Conservation (phyloP, 2,329 filamentous ascomycete genomes). For the Sporothrix curviconia region DNA sequence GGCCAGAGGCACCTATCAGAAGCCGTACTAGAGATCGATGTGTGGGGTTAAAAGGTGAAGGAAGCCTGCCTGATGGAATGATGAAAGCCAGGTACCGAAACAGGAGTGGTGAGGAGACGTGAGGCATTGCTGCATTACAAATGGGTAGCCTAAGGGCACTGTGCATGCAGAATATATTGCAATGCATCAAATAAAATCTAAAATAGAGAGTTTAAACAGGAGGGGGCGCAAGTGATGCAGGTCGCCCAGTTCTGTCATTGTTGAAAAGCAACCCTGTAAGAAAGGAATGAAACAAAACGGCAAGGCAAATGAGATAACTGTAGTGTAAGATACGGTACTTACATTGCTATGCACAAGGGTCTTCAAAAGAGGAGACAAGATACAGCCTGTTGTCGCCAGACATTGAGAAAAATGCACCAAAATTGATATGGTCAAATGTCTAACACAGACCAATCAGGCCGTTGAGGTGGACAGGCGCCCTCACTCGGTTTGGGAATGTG, state of each 20-base stretch:
- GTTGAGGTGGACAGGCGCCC: neutral
- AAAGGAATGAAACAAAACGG: neutral
- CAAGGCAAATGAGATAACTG: no score
- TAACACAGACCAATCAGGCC: neutral
- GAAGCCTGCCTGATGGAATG: slow-evolving; percentile 2
- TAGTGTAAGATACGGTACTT: neutral
- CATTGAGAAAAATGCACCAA: no score
- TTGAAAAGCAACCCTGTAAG: no score
- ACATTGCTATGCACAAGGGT: no score
- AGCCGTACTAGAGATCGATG: neutral
- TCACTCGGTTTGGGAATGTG: neutral
- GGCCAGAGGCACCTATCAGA: neutral
- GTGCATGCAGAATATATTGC: neutral
- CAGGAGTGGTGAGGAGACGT: neutral
- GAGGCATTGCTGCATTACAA: no score
- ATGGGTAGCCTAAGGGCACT: no score
- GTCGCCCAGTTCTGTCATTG: neutral
- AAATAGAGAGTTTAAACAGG: neutral
- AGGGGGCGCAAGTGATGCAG: neutral
- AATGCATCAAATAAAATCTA: neutral
- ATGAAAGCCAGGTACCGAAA: neutral
- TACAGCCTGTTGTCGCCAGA: neutral
- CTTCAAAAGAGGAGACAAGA: neutral
- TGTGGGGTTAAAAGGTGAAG: neutral
- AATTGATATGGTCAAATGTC: neutral